Percentiles rank a stretch among this genome's conserved stretches.
phyloP scores from a whole-genome alignment of 2,329 filamentous ascomycete species.

The Penicillium sp. region DNA sequence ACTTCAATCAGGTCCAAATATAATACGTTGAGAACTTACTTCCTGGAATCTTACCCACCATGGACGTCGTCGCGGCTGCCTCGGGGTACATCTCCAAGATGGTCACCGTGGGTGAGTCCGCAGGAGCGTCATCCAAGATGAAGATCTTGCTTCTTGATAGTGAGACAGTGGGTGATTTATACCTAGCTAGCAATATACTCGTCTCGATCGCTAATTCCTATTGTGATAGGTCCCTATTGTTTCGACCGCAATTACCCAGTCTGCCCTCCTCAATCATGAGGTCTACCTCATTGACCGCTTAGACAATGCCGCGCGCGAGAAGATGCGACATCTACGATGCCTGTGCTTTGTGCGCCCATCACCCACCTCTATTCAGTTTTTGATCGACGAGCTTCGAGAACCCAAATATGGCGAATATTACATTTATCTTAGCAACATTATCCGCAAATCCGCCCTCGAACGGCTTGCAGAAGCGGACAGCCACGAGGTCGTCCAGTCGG shows the following conservation, averaged over 20 bases:
- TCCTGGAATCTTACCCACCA: constrained; percentile 46
- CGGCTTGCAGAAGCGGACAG: constrained; percentile 94
- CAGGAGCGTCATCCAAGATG: constrained; percentile 78
- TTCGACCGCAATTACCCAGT: constrained; percentile 94
- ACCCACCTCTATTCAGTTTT: constrained; percentile 83
- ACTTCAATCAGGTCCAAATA: neutral
- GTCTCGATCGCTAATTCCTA: constrained; percentile 26
- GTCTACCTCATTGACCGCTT: constrained; percentile 96
- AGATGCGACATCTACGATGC: constrained; percentile 95
- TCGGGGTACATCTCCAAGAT: constrained; percentile 96
- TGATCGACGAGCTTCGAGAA: constrained; percentile 93
- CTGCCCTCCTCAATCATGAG: constrained; percentile 89
- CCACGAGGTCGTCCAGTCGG: constrained; percentile 89
- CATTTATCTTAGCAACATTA: constrained; percentile 95
- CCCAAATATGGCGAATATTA: constrained; percentile 98
- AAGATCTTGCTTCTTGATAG: constrained; percentile 93
- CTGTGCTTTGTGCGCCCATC: constrained; percentile 91
- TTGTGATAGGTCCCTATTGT: constrained; percentile 71
- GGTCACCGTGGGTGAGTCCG: constrained; percentile 75
- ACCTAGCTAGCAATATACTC: constrained; percentile 18
- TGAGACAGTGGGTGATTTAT: constrained; percentile 70
- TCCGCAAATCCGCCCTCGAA: constrained; percentile 94
- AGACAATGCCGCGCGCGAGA: constrained; percentile 85
- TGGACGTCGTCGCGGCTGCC: constrained; percentile 93
- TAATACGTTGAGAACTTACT: neutral